Evolutionary conservation across 1,139 yeast genomes (phyloP).

Genomic region (Kurtzmaniella quercitrusa): DNA sequence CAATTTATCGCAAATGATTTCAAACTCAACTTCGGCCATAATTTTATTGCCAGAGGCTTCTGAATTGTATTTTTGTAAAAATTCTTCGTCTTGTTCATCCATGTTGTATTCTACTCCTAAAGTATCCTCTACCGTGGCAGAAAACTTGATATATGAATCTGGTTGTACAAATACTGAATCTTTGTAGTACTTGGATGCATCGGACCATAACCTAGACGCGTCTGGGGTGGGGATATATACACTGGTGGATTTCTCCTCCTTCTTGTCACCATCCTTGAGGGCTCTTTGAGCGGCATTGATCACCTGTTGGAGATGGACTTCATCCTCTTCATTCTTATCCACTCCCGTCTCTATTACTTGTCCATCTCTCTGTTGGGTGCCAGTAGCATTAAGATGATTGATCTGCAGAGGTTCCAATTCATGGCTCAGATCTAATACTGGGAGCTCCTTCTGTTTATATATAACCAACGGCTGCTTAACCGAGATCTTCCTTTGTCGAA

Average conservation of each 20-base stretch:
- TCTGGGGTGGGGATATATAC: conserved; percentile 96
- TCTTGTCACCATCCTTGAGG: conserved; percentile 44
- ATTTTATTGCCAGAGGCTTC: conserved; percentile 17
- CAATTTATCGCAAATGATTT: conserved; percentile 66
- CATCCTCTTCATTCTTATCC: conserved; percentile 96
- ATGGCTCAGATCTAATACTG: conserved; percentile 56
- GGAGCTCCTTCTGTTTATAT: conserved; percentile 72
- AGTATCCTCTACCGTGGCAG: conserved; percentile 94
- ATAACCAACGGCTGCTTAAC: conserved; percentile 87
- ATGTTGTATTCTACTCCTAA: conserved; percentile 81
- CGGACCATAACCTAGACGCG: conserved; percentile 81
- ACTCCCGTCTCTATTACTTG: conserved; percentile 96
- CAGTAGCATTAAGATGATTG: conserved; percentile 43
- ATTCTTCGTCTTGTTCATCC: conserved; percentile 85
- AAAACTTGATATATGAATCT: conserved; percentile 75
- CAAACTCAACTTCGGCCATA: conserved; percentile 82
- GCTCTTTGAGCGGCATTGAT: conserved; percentile 72
- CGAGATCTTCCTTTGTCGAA: conserved; percentile 87
- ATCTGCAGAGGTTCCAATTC: conserved; percentile 46
- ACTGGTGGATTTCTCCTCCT: conserved; percentile 33
- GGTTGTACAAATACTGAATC: conserved; percentile 66
- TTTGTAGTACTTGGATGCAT: conserved; percentile 66
- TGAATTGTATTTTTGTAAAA: conserved; percentile 32
- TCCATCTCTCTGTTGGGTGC: conserved; percentile 75
- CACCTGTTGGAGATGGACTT: conserved; percentile 91